A percentile compares a stretch with the other conserved stretches of the same genome.
Evolutionary conservation across 371 early-diverging fungal genomes (phyloP).

Genomic region (Syncephalastrum monosporum): DNA sequence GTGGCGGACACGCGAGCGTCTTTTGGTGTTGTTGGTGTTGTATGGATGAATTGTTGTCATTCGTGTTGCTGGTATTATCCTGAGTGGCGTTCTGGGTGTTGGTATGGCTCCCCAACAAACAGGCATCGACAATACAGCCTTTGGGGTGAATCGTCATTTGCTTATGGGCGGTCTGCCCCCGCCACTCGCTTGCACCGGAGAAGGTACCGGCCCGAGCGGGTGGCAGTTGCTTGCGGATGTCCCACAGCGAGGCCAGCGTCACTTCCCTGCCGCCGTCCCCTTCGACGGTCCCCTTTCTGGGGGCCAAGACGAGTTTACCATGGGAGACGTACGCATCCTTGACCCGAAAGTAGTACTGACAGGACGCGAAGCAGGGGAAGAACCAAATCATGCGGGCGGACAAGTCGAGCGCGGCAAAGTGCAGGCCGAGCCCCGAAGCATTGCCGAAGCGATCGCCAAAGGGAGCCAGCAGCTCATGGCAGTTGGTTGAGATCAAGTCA

Average conservation of each 20-base stretch:
- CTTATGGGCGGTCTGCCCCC: neutral
- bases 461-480: slow-evolving; percentile 37
- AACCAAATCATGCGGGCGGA: slow-evolving; percentile 31
- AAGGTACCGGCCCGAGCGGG: slow-evolving; percentile 24
- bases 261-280: neutral
- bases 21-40: no score
- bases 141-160: slow-evolving; percentile 11
- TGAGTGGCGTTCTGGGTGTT: no score
- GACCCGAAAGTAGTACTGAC: slow-evolving; percentile 36
- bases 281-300: neutral
- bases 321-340: slow-evolving; percentile 51
- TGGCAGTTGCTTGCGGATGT: slow-evolving; percentile 26
- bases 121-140: slow-evolving; percentile 16
- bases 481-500: slow-evolving; percentile 44
- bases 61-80: no score
- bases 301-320: slow-evolving; percentile 40
- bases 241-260: slow-evolving; percentile 23
- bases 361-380: slow-evolving; percentile 23
- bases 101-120: neutral
- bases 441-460: slow-evolving; percentile 14
- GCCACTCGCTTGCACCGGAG: slow-evolving; percentile 26
- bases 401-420: slow-evolving; percentile 26
- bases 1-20: no score
- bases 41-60: no score
- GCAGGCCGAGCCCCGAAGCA: slow-evolving; percentile 31